A percentile compares a stretch with the other conserved stretches of the same genome.
These are phyloP conservation scores for Russula earlei DNA, from an alignment of 768 basidiomycete species.

Conservation along the genomic window DNA sequence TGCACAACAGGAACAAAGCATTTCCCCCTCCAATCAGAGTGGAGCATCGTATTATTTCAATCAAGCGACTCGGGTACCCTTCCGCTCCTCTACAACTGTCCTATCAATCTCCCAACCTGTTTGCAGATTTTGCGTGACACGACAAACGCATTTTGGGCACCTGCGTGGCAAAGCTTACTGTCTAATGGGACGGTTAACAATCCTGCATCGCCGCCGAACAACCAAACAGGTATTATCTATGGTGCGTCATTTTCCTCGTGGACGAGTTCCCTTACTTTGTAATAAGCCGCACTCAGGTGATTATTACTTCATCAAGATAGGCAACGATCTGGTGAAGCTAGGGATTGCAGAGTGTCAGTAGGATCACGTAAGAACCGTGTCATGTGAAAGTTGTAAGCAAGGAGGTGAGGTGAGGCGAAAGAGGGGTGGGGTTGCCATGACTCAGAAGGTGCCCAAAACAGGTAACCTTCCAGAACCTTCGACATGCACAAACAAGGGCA, in stretches of 20 bases:
- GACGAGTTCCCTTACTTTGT: background rate
- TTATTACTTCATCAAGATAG: conserved; percentile 51
- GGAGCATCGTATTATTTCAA: conserved; percentile 34
- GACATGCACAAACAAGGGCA: background rate
- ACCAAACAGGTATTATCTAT: conserved; percentile 52
- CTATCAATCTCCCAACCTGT: background rate
- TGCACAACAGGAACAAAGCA: conserved; percentile 33
- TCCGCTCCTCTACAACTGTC: too few relatives aligned
- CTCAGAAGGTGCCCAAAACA: background rate
- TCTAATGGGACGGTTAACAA: conserved; percentile 58
- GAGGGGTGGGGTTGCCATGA: too few relatives aligned
- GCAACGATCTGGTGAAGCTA: conserved; percentile 41
- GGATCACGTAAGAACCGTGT: too few relatives aligned
- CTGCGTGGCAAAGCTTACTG: conserved; percentile 53
- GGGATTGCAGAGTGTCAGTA: conserved; percentile 33
- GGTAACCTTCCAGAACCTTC: background rate
- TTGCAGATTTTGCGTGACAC: conserved; percentile 8
- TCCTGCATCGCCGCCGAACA: conserved; percentile 38
- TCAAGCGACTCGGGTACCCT: conserved; percentile 40
- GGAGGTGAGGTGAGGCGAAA: too few relatives aligned
- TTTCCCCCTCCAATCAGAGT: conserved; percentile 24
- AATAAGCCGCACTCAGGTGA: conserved; percentile 35
- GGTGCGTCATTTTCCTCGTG: conserved; percentile 26
- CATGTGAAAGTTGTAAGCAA: too few relatives aligned
- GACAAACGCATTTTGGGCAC: conserved; percentile 34